Evolutionary conservation across 257 asterid species (phyloP).

Genomic region (Avicennia marina): DNA sequence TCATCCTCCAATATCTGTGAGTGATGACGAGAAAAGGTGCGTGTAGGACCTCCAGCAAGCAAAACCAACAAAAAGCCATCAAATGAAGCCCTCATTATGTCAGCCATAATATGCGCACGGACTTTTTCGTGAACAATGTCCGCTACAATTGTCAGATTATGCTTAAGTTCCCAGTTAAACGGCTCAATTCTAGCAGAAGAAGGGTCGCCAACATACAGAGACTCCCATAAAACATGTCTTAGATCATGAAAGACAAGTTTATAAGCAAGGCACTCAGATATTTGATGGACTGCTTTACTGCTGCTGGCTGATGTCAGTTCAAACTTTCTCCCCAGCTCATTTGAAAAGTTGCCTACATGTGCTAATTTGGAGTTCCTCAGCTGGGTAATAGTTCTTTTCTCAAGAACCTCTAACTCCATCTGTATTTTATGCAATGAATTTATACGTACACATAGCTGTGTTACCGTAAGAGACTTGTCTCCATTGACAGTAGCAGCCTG

Average conservation of each 20-base stretch:
- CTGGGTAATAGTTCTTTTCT: conserved; percentile 77
- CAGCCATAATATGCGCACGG: conserved; percentile 57
- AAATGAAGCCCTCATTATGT: conserved; percentile 76
- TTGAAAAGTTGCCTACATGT: conserved; percentile 65
- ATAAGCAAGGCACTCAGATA: conserved; percentile 84
- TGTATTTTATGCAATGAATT: conserved; percentile 75
- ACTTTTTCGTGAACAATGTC: conserved; percentile 71
- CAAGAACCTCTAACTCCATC: conserved; percentile 65
- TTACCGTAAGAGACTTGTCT: conserved; percentile 49
- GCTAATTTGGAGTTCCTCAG: conserved; percentile 89
- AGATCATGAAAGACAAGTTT: conserved; percentile 78
- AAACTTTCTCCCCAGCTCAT: conserved; percentile 58
- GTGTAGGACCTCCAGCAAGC: conserved; percentile 79
- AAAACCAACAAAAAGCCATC: conserved; percentile 82
- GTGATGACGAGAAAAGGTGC: conserved; percentile 50
- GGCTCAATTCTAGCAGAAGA: conserved; percentile 47
- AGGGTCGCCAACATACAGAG: conserved; percentile 51
- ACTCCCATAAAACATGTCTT: conserved; percentile 53
- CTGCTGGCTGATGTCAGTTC: conserved; percentile 60
- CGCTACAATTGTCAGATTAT: conserved; percentile 68
- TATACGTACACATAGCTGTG: conserved; percentile 82
- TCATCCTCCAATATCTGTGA: conserved; percentile 80
- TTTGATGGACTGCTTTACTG: conserved; percentile 67
- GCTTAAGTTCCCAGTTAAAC: conserved; percentile 51
- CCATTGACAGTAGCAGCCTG: conserved; percentile 73